Evolutionary conservation across 2,329 filamentous ascomycete genomes (phyloP), one percentile per base, ranked within the genome.

Genomic region (Parascedosporium putredinis): DNA sequence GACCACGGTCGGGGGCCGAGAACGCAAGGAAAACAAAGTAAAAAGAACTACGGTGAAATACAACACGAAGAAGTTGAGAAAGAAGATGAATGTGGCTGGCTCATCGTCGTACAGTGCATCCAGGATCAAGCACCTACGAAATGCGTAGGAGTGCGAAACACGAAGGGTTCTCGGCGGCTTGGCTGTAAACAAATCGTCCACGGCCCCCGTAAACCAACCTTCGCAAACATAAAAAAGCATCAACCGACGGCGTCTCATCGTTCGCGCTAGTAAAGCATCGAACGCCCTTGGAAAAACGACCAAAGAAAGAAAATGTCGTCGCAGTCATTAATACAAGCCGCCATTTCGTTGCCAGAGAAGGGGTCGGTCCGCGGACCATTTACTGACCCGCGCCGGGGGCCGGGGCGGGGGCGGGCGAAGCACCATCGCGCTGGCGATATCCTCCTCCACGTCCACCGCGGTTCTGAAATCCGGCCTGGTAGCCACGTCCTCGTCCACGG

Each of bases 401-500:
- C n/a, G 47, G n/a, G 18, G 16, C 24, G 5, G 47, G 34, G n/a
- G 47, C 16, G 9, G 47, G n/a, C 8, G 46, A 10, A 16, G 23
- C 22, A 22, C 38, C 38, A 42, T 42, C 38, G 6, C 38, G 38
- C 12, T 16, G 38, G 6, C 38, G 38, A 20, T 12, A 42, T 9
- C 20, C 20, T 42, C 38, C 38, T 42, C 38, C 38, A 20, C 38
- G 38, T 20, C 38, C 18, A 22, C 38, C 36, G 4, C 25, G 47
- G 24, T 31, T 31, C 18, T 38, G 36, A 24, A 31, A 49, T 23
- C 47, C 47, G n/a, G 34, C 47, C 5, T 68, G 69, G 51, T 68
- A 65, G 18, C 72, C 71, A 23, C 70, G 62, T 8, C 73, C 73
- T 52, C 76, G 70, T 22, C 70, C 66, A 45, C 85, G 78, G 20